Evolutionary conservation across 495 filamentous ascomycete species (phyloP).

Genomic region (Daldinia loculata): DNA sequence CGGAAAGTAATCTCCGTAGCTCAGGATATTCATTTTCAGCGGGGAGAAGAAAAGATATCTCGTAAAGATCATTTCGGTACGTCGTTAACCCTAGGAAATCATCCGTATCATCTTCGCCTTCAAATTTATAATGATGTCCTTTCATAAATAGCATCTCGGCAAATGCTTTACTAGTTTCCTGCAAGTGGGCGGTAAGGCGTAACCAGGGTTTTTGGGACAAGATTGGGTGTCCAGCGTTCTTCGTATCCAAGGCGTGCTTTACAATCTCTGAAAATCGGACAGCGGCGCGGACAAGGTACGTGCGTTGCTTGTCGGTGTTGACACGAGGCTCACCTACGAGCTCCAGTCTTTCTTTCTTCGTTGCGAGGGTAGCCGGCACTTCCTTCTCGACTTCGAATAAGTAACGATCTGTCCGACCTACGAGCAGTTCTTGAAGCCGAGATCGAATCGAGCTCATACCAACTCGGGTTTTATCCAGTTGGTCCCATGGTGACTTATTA

Average conservation of each 20-base stretch:
- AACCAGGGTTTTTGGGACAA: slow-evolving; percentile 47
- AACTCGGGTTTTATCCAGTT: slow-evolving; percentile 17
- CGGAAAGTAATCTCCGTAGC: slow-evolving; percentile 12
- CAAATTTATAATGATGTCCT: slow-evolving; percentile 51
- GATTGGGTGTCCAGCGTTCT: slow-evolving; percentile 50
- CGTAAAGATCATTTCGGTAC: not conserved
- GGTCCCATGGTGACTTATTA: slow-evolving; percentile 14
- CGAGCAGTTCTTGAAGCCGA: slow-evolving; percentile 28
- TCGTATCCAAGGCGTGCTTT: slow-evolving; percentile 30
- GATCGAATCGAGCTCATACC: slow-evolving; percentile 23
- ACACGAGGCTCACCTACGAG: slow-evolving; percentile 6
- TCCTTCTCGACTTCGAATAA: slow-evolving; percentile 25
- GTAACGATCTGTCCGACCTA: slow-evolving; percentile 4
- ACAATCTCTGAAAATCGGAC: slow-evolving; percentile 50
- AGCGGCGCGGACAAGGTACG: slow-evolving; percentile 51
- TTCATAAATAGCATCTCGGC: slow-evolving; percentile 43
- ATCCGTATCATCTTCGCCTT: not conserved
- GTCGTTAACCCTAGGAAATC: not conserved
- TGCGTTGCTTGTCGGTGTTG: slow-evolving; percentile 40
- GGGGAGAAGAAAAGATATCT: not conserved
- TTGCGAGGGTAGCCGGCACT: not conserved
- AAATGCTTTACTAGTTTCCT: slow-evolving; percentile 51
- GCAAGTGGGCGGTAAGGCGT: slow-evolving; percentile 53
- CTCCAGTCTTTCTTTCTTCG: not conserved
- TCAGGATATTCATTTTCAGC: slow-evolving; percentile 13